Base-by-base conservation (phyloP, 768 basidiomycete genomes). In the Collybiopsis confluens region DNA sequence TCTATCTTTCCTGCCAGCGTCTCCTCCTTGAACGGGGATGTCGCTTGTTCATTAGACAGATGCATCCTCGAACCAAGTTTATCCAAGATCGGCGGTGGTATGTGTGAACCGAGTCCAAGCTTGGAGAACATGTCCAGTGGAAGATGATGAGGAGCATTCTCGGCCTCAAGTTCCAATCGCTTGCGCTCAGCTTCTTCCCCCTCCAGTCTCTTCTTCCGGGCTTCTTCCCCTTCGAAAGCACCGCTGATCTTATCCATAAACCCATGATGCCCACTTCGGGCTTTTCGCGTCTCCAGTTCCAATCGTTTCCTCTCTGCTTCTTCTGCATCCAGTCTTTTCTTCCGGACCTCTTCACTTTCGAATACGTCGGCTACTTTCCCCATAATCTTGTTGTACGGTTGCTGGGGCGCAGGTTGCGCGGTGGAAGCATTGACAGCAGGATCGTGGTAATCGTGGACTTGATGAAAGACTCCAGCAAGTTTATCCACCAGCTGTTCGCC, bases 241-340 rank as follows among this genome's bases (percentile, higher is more conserved):
- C 28, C 43, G 1, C 40, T 16, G 20, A 64, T 16, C 55, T 58
- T 59, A 30, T 55, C 51, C 38, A 54, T 49, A 26, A 62, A n/a
- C 6, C 55, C 45, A 21, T 55, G 42, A 45, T 41, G 42, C 16
- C 18, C 3, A 46, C 46, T 21, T 27, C 43, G 26, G 8, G 30
- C 30, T 45, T 35, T 45, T n/a, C 35, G 18, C 16, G 28, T 30
- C 46, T 48, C 30, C 20, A 35, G 5, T 18, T 43, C 59, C 57
- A 28, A 44, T 44, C 18, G 54, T 51, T 18, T 59, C 40, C 56
- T 54, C 23, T 60, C 52, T 18, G 56, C 56, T 23, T 41, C 36
- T 16, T 58, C 24, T 37, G 23, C 55, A 21, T 55, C 56, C 26
- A 28, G 23, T 37, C 36, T 11, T 24, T 37, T 23, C 27, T 38